Evolutionary conservation across 139 green algal genomes (phyloP).

Genomic region (Chlorella sp.): DNA sequence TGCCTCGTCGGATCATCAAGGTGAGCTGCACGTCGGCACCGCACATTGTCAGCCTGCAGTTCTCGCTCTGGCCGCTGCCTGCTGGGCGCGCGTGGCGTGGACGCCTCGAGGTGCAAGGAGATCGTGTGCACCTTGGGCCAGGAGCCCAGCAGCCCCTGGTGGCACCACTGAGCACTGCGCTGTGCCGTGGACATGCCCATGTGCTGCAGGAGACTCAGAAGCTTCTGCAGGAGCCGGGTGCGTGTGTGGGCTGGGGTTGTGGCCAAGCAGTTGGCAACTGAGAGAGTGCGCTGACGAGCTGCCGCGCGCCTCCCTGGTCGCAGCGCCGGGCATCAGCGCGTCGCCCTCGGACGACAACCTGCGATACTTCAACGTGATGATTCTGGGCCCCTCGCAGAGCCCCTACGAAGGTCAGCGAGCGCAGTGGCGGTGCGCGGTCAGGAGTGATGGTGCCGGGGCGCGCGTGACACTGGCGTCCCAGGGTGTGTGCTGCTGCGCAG

Average conservation of each 20-base stretch:
- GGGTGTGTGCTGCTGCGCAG: constrained; percentile 38
- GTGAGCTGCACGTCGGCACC: background rate
- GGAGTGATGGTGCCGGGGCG: too few species aligned
- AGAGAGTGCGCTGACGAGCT: too few species aligned
- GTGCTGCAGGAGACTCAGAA: constrained; percentile 86
- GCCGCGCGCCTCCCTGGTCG: background rate
- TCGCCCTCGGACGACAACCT: constrained; percentile 94
- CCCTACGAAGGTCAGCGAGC: constrained; percentile 90
- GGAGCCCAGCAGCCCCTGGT: too few species aligned
- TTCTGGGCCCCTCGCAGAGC: constrained; percentile 81
- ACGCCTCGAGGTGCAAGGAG: too few species aligned
- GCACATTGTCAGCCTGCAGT: too few species aligned
- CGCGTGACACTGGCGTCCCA: background rate
- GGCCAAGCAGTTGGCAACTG: too few species aligned
- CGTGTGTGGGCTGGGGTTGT: too few species aligned
- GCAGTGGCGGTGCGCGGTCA: too few species aligned
- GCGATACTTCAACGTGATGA: constrained; percentile 98
- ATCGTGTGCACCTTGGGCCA: too few species aligned
- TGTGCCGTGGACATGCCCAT: background rate
- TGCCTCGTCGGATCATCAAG: constrained; percentile 70
- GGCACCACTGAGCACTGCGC: background rate
- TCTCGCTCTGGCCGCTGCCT: too few species aligned
- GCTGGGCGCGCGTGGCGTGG: too few species aligned
- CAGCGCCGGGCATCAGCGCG: constrained; percentile 93
- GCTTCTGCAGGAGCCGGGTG: constrained; percentile 91